Percentiles rank a stretch among this genome's conserved stretches.
These are phyloP conservation scores for Vachellia collinsii DNA, from an alignment of 306 rosid species.

Conservation along the genomic window DNA sequence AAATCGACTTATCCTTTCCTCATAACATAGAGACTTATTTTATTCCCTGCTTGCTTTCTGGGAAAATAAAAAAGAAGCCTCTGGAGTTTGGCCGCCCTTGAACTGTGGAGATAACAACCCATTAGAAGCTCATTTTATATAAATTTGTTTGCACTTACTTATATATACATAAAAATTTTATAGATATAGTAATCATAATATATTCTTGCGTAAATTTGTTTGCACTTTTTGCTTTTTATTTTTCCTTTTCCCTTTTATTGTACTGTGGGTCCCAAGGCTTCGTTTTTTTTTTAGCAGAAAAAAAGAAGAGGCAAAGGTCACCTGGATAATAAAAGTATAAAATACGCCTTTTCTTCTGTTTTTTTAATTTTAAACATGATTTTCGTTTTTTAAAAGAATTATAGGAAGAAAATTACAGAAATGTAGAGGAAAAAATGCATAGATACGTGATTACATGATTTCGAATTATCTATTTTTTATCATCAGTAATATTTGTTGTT, in stretches of 20 bases:
- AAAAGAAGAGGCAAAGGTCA: too few relatives aligned
- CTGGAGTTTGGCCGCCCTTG: background rate
- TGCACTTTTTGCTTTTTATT: background rate
- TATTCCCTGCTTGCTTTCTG: background rate
- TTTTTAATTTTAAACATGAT: too few relatives aligned
- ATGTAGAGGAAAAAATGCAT: background rate
- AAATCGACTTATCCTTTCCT: slow-evolving; percentile 11
- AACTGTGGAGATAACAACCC: background rate
- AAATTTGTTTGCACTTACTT: background rate
- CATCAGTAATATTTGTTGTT: background rate
- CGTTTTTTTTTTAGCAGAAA: background rate
- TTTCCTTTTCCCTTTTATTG: background rate
- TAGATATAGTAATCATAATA: background rate
- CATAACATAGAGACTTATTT: slow-evolving; percentile 18
- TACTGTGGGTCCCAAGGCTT: slow-evolving; percentile 18
- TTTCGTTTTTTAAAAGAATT: too few relatives aligned
- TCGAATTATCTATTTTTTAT: background rate
- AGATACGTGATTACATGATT: background rate
- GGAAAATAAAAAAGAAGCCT: background rate
- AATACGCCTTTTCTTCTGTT: background rate
- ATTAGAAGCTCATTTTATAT: background rate
- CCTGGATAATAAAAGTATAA: too few relatives aligned
- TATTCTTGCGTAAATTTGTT: background rate
- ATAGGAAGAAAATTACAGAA: background rate
- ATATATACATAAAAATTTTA: background rate